Evolutionary conservation across 75 land plant species (phyloP), one percentile per base, ranked within the genome.

Genomic region (Cryptomeria japonica): DNA sequence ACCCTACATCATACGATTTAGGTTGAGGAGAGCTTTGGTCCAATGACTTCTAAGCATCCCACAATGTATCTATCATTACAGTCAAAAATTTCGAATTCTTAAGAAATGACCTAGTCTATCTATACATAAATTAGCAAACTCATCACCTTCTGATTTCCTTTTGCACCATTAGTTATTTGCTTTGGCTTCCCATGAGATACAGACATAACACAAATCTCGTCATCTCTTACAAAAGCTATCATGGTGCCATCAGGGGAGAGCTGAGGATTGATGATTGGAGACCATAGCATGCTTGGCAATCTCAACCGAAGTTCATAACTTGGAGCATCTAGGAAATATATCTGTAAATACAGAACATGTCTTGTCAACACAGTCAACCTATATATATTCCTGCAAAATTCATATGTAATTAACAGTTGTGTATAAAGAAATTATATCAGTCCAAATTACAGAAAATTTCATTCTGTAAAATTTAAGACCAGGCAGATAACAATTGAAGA

Each of bases 191-290:
- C 95, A 89, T 61, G 51, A 61, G 84, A 70, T 79, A 98, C 89
- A 87, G 95, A 90, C 41, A 93, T 46, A 79, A 98, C 95, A 90
- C 92, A 90, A 31, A 98, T 79, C 87, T 98, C 99, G 90, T 92
- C 88, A 85, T 96, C 95, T 83, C 92, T 93, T 19, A 98, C 99
- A 91, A 90, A 98, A 55, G 99, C 94, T 80, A 95, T 90, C 90
- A 95, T 94, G 56, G 87, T 91, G 36, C 97, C 97, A 94, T 98
- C 99, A n/a, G 99, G 97, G 31, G 99, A 96, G 39, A 98, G 88
- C 87, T 93, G 95, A 18, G 99, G 97, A 88, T 98, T 98, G 84
- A 98, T 92, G 84, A 98, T 95, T 34, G 99, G 97, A 28, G 99
- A 95, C 56, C 79, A 82, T 22, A 95, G 56, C 31, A 89, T 84